phyloP scores from a whole-genome alignment of 345 rosid genomes.

The Sisymbrium altissimum region DNA sequence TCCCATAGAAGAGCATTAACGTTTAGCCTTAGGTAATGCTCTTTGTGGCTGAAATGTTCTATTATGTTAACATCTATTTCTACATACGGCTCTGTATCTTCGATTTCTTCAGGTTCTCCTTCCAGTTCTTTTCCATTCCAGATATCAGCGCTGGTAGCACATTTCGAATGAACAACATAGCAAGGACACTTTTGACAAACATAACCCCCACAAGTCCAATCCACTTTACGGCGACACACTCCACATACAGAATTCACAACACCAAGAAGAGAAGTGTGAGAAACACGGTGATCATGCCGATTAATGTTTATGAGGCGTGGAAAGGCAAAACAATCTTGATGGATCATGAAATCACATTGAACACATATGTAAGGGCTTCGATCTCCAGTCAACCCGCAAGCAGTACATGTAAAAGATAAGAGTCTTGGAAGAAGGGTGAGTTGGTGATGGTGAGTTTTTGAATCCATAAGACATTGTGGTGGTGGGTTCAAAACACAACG shows the following conservation, averaged over 20 bases:
- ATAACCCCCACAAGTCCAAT: not conserved
- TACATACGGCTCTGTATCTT: not conserved
- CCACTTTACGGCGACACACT: not conserved
- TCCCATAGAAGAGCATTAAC: not conserved
- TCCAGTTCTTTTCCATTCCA: not conserved
- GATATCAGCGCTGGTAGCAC: not conserved
- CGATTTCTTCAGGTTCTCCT: not conserved
- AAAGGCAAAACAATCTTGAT: too few relatives aligned
- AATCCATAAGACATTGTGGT: too few relatives aligned
- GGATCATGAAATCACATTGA: too few relatives aligned
- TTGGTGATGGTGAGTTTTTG: too few relatives aligned
- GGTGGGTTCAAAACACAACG: too few relatives aligned
- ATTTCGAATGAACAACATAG: not conserved
- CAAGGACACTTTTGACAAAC: not conserved
- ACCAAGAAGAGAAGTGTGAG: not conserved
- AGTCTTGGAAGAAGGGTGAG: too few relatives aligned
- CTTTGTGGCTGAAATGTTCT: not conserved
- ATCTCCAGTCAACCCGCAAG: too few relatives aligned
- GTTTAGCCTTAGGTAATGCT: not conserved
- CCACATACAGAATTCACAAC: not conserved
- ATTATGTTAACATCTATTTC: not conserved
- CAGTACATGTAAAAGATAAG: too few relatives aligned
- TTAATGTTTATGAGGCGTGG: too few relatives aligned
- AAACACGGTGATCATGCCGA: too few relatives aligned
- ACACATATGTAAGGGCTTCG: too few relatives aligned